Percentiles rank a stretch among this genome's conserved stretches.
Evolutionary conservation across 2,329 filamentous ascomycete species (phyloP).

Genomic region (Aspergillus sergii): DNA sequence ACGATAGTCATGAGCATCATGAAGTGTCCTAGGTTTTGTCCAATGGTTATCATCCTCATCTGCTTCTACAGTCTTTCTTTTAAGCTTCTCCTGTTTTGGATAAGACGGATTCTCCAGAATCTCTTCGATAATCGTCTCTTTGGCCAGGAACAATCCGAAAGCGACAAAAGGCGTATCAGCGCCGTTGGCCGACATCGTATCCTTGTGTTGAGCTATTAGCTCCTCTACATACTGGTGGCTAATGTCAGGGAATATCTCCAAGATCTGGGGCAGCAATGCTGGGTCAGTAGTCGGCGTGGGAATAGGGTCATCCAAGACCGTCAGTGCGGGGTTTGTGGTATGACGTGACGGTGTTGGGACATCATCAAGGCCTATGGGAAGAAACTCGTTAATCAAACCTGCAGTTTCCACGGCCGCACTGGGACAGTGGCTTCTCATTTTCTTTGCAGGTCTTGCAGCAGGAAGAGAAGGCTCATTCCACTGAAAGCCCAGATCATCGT

Average conservation of each 20-base stretch:
- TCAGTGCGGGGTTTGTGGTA: not conserved
- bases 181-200: not conserved
- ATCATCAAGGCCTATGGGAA: conserved; percentile 2
- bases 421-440: conserved; percentile 1
- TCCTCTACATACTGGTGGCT: conserved; percentile 43
- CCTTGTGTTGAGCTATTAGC: conserved; percentile 33
- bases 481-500: not conserved
- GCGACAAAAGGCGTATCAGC: not conserved
- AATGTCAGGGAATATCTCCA: conserved; percentile 53
- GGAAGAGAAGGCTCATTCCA: not conserved
- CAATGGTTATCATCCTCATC: conserved; percentile 27
- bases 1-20: conserved; percentile 25
- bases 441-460: conserved; percentile 6
- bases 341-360: not conserved
- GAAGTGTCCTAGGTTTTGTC: conserved; percentile 28
- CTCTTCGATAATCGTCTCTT: conserved; percentile 44
- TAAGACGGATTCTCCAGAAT: conserved; percentile 45
- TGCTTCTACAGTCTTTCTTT: conserved; percentile 39
- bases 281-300: not conserved
- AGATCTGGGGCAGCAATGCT: conserved; percentile 37
- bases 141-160: conserved; percentile 7
- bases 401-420: not conserved
- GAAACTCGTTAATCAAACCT: conserved; percentile 6
- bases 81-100: conserved; percentile 44
- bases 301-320: conserved; percentile 1